Percentiles rank a stretch among this genome's conserved stretches.
Evolutionary conservation across 2,329 filamentous ascomycete genomes (phyloP).

Genomic region (Hymenoscyphus scutula): DNA sequence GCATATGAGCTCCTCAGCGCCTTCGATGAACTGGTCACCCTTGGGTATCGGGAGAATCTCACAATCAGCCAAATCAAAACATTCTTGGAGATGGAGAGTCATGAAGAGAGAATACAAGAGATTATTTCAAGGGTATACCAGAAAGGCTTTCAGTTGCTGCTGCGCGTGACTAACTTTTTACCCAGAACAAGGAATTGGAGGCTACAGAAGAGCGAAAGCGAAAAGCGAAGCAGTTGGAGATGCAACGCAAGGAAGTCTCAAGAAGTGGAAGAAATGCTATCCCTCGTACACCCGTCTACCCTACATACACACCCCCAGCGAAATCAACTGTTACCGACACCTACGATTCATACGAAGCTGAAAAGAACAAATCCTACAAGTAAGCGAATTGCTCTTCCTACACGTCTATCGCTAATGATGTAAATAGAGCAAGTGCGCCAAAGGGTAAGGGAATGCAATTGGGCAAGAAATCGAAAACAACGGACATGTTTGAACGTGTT

Average conservation of each 20-base stretch:
- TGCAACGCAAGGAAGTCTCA: constrained; percentile 96
- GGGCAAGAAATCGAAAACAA: constrained; percentile 97
- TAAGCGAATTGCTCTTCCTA: constrained; percentile 42
- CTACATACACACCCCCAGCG: constrained; percentile 79
- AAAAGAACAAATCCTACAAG: constrained; percentile 94
- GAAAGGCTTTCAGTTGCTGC: background rate
- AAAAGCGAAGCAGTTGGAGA: constrained; percentile 97
- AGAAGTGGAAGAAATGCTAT: constrained; percentile 65
- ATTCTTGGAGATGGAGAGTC: constrained; percentile 98
- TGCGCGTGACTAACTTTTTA: constrained; percentile 25
- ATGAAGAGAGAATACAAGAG: constrained; percentile 98
- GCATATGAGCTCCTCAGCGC: constrained; percentile 94
- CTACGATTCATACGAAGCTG: constrained; percentile 92
- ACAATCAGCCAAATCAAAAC: constrained; percentile 98
- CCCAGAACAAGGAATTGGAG: constrained; percentile 95
- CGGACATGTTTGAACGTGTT: constrained; percentile 95
- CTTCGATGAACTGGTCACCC: constrained; percentile 94
- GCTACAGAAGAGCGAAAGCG: constrained; percentile 97
- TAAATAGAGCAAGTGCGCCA: constrained; percentile 55
- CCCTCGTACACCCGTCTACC: constrained; percentile 78
- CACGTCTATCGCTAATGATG: constrained; percentile 29
- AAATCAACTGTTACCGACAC: constrained; percentile 73
- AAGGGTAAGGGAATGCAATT: constrained; percentile 99
- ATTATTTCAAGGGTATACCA: constrained; percentile 79
- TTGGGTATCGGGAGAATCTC: constrained; percentile 94